Percentiles rank a stretch among this genome's conserved stretches.
These are phyloP conservation scores for Lactarius evosmus DNA, from an alignment of 768 basidiomycete genomes.

Conservation along the genomic window DNA sequence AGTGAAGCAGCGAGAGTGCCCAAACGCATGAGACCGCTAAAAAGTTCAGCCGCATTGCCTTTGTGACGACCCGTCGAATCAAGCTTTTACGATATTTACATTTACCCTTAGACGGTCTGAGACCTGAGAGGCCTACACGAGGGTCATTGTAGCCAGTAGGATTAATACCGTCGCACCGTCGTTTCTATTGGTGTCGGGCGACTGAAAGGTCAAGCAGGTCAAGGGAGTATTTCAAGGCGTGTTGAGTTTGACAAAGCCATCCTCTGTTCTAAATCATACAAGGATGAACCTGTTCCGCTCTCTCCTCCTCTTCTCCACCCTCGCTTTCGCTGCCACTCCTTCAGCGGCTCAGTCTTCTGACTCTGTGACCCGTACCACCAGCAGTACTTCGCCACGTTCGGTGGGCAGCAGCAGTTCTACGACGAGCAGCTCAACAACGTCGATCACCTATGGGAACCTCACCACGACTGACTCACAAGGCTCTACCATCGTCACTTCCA, in stretches of 20 bases:
- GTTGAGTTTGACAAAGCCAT: neutral
- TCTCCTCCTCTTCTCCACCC: neutral
- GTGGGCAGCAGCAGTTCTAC: neutral
- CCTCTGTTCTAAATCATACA: neutral
- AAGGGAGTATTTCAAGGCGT: neutral
- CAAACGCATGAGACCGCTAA: neutral
- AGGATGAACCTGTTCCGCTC: neutral
- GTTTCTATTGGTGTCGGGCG: neutral
- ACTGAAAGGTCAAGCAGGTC: neutral
- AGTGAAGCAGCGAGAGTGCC: neutral
- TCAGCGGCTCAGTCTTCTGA: neutral
- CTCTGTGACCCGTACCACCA: neutral
- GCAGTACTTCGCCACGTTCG: neutral
- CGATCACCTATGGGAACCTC: conserved; percentile 14
- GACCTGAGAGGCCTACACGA: neutral
- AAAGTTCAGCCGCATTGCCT: neutral
- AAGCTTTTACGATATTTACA: too few species aligned
- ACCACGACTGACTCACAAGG: conserved; percentile 26
- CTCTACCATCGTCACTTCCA: conserved; percentile 19
- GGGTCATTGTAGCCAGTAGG: neutral
- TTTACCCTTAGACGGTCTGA: neutral
- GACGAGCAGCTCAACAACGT: neutral
- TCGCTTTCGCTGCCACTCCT: neutral
- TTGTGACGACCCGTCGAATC: neutral
- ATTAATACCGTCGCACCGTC: neutral